Evolutionary conservation across 176 grass and related monocot genomes (phyloP).

Genomic region (Carex pumila): DNA sequence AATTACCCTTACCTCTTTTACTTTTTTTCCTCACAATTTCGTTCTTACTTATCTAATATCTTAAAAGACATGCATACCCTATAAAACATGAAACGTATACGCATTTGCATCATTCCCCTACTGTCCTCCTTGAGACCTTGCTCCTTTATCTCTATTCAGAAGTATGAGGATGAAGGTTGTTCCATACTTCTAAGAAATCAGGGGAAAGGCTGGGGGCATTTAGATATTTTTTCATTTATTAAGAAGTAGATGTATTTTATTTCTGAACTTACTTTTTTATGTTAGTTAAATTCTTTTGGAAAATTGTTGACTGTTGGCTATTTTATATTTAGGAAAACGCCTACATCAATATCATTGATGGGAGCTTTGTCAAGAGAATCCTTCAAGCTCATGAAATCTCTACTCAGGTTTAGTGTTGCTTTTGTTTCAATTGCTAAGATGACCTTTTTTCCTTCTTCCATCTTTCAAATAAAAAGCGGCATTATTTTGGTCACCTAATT

Average conservation of each 20-base stretch:
- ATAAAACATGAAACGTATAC: neutral
- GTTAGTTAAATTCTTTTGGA: constrained; percentile 1
- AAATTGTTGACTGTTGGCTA: neutral
- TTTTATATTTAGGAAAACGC: constrained; percentile 30
- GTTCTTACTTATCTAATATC: neutral
- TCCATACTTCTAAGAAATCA: neutral
- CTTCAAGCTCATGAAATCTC: constrained; percentile 46
- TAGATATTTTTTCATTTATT: neutral
- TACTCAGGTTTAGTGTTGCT: constrained; percentile 40
- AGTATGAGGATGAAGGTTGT: neutral
- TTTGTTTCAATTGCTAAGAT: constrained; percentile 7
- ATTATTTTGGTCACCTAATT: neutral
- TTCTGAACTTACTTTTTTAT: neutral
- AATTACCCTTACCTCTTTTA: constrained; percentile 9
- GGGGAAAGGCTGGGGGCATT: neutral
- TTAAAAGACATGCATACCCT: neutral
- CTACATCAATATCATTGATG: constrained; percentile 38
- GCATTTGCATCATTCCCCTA: neutral
- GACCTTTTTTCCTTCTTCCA: neutral
- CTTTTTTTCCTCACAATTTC: neutral
- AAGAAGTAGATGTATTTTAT: neutral
- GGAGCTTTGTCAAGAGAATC: constrained; percentile 71
- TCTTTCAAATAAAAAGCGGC: neutral
- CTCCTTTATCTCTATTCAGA: neutral
- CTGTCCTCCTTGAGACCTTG: neutral